phyloP scores from a whole-genome alignment of 495 filamentous ascomycete species.

The Hypoxylon crocopeplum region DNA sequence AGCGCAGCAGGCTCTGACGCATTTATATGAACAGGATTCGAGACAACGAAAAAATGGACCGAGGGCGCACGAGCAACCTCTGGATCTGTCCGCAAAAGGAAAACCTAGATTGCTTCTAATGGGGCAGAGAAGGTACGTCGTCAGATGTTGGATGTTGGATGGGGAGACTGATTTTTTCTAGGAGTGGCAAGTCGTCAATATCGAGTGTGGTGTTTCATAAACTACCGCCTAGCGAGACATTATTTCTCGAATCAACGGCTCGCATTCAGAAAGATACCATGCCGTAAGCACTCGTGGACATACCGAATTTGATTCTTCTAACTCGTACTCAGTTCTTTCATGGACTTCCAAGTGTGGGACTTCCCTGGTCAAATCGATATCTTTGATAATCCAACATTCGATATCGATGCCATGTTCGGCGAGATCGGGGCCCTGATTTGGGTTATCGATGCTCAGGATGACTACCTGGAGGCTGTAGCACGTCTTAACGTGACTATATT shows the following conservation, averaged over 20 bases:
- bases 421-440: constrained; percentile 94
- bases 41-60: constrained; percentile 51
- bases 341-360: constrained; percentile 99
- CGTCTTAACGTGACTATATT: constrained; percentile 88
- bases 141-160: not conserved
- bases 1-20: constrained; percentile 61
- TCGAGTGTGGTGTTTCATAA: constrained; percentile 98
- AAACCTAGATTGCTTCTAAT: constrained; percentile 92
- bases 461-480: constrained; percentile 87
- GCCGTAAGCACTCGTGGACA: constrained; percentile 62
- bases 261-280: constrained; percentile 91
- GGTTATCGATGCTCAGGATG: constrained; percentile 98
- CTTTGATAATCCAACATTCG: constrained; percentile 77
- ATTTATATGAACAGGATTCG: constrained; percentile 63
- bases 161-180: constrained; percentile 46
- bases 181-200: constrained; percentile 97
- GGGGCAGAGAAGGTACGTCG: constrained; percentile 86
- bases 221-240: constrained; percentile 89
- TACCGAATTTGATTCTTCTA: not conserved
- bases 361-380: constrained; percentile 94
- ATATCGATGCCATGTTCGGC: constrained; percentile 90
- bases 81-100: constrained; percentile 54
- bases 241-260: constrained; percentile 93
- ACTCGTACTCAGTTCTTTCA: constrained; percentile 74
- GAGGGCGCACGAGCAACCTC: constrained; percentile 48